Conservation (phyloP, 148 eudicot species). For the Selenicereus undatus region DNA sequence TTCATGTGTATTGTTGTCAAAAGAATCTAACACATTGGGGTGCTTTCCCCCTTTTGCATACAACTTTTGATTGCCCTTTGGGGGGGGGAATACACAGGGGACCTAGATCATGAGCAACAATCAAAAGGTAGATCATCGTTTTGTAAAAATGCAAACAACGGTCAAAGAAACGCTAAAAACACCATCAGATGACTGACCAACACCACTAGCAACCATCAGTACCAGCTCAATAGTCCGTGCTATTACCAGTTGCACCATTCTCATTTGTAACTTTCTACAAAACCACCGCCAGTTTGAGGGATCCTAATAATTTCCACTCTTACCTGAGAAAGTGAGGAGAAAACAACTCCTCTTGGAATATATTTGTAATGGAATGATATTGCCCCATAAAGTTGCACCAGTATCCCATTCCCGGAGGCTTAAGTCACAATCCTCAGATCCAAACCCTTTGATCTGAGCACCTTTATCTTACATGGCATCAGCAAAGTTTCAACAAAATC, state of each 20-base stretch:
- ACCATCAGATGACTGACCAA: background rate
- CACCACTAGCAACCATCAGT: background rate
- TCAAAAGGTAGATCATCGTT: background rate
- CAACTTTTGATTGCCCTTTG: too few species aligned
- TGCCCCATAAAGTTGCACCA: background rate
- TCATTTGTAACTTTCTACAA: background rate
- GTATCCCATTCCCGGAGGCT: background rate
- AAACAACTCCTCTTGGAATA: background rate
- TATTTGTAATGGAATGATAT: too few species aligned
- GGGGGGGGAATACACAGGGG: too few species aligned
- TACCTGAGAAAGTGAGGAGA: background rate
- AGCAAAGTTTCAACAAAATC: background rate
- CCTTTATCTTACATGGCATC: background rate
- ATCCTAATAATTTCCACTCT: background rate
- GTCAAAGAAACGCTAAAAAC: background rate
- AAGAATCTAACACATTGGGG: too few species aligned
- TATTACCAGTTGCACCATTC: background rate
- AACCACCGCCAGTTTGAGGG: background rate
- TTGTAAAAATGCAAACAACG: background rate
- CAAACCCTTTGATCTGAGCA: background rate
- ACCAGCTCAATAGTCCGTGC: background rate
- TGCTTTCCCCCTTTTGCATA: too few species aligned
- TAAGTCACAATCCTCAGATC: background rate
- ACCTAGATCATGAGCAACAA: background rate
- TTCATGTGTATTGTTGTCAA: too few species aligned